A percentile compares a stretch with the other conserved stretches of the same genome.
phyloP scores from a whole-genome alignment of 1,284 basidiomycete species.

The Malassezia cuniculi region DNA sequence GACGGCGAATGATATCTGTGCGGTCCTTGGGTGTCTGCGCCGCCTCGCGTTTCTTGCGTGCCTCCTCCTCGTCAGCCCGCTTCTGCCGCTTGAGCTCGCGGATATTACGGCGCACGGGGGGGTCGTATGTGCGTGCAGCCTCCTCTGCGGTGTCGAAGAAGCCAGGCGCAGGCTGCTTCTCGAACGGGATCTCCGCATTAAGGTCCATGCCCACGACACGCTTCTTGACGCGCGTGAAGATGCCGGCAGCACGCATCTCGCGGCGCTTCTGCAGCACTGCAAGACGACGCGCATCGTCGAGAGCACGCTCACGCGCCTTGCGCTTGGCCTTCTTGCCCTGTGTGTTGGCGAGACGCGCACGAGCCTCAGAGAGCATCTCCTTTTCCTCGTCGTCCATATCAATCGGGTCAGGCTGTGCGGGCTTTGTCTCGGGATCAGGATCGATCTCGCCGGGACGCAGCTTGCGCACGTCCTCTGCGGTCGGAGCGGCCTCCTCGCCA shows the following conservation, averaged over 20 bases:
- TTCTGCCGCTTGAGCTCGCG: conserved; percentile 53
- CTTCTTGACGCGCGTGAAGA: conserved; percentile 64
- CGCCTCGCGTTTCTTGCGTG: conserved; percentile 53
- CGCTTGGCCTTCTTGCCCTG: conserved; percentile 99
- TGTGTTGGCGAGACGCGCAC: conserved; percentile 93
- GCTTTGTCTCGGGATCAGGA: conserved; percentile 95
- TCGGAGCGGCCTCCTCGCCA: conserved; percentile 63
- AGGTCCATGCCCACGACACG: conserved; percentile 99
- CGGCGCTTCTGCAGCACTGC: conserved; percentile 96
- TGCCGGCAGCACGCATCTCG: conserved; percentile 92
- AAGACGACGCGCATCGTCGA: conserved; percentile 86
- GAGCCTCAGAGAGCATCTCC: conserved; percentile 98
- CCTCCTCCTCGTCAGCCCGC: conserved; percentile 52
- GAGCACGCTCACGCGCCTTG: conserved; percentile 69
- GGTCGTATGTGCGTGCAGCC: conserved; percentile 69
- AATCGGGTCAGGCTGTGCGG: conserved; percentile 92
- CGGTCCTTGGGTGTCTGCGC: conserved; percentile 44
- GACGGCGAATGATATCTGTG: conserved; percentile 77
- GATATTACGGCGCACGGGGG: conserved; percentile 81
- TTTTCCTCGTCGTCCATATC: conserved; percentile 99
- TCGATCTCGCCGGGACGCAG: conserved; percentile 94
- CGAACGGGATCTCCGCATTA: conserved; percentile 95
- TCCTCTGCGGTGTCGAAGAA: conserved; percentile 97
- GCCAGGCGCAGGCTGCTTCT: conserved; percentile 84
- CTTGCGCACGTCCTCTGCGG: conserved; percentile 75